Evolutionary conservation across 2,329 filamentous ascomycete species (phyloP).

Genomic region (Cytospora leucostoma): DNA sequence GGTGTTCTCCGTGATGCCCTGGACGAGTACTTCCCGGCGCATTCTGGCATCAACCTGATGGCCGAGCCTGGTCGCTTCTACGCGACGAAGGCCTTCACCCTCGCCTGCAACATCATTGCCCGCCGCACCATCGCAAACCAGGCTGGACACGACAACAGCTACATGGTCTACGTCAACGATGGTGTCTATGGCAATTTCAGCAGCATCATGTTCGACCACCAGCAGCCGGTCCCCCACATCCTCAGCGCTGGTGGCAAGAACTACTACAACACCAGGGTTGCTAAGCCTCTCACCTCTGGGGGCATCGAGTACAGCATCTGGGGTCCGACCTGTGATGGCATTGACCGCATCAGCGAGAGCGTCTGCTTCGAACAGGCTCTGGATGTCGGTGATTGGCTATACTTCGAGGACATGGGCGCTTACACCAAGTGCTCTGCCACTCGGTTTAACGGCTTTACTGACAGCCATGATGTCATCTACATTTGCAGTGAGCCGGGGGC

Average conservation of each 20-base stretch:
- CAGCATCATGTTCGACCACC: constrained; percentile 99
- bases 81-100: constrained; percentile 87
- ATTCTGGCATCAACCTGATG: constrained; percentile 75
- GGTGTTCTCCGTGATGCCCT: constrained; percentile 75
- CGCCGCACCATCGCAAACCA: constrained; percentile 83
- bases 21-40: constrained; percentile 82
- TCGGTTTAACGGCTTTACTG: constrained; percentile 94
- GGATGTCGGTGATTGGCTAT: constrained; percentile 95
- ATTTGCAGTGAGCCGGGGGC: constrained; percentile 92
- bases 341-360: constrained; percentile 87
- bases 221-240: constrained; percentile 83
- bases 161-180: constrained; percentile 98
- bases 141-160: constrained; percentile 61
- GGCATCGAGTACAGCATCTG: constrained; percentile 87
- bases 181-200: constrained; percentile 98
- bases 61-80: constrained; percentile 97
- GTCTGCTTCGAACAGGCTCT: constrained; percentile 75
- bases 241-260: constrained; percentile 63
- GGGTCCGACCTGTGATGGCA: constrained; percentile 97
- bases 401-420: constrained; percentile 98
- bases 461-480: constrained; percentile 90
- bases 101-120: constrained; percentile 94
- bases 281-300: constrained; percentile 46
- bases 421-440: constrained; percentile 99
- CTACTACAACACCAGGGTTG: constrained; percentile 57